A percentile compares a stretch with the other conserved stretches of the same genome.
phyloP scores from a whole-genome alignment of 257 asterid genomes.

The Ajuga chamaepitys region DNA sequence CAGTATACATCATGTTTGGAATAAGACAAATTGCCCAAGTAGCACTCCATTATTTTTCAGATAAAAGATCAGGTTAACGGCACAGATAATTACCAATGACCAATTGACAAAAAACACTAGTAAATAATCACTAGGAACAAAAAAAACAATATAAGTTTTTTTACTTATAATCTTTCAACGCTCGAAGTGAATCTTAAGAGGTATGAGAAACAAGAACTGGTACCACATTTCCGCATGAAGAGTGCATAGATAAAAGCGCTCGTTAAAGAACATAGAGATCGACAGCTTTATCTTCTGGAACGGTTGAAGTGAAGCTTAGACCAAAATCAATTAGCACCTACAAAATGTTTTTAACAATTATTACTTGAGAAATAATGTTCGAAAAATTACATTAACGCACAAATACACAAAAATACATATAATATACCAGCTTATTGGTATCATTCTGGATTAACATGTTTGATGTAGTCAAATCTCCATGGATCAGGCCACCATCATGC shows the following conservation, averaged over 20 bases:
- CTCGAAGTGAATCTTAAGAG: not conserved
- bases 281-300: slow-evolving; percentile 97
- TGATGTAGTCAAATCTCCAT: slow-evolving; percentile 98
- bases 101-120: not conserved
- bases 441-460: slow-evolving; percentile 60
- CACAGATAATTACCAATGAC: not conserved
- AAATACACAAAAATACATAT: not conserved
- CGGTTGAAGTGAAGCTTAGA: slow-evolving; percentile 82
- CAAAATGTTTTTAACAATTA: not conserved
- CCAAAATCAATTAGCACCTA: slow-evolving; percentile 96
- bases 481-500: slow-evolving; percentile 92
- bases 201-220: slow-evolving; percentile 10
- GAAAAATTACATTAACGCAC: not conserved
- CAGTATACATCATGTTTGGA: too few relatives aligned
- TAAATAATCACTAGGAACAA: not conserved
- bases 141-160: not conserved
- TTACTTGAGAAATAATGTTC: not conserved
- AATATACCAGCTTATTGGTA: slow-evolving; percentile 69
- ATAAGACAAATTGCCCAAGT: too few relatives aligned
- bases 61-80: not conserved
- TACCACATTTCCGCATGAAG: slow-evolving; percentile 97
- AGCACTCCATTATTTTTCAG: not conserved
- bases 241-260: slow-evolving; percentile 92
- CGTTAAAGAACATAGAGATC: slow-evolving; percentile 94
- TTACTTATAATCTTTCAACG: not conserved